These are phyloP conservation scores for Pichia exigua DNA, from an alignment of 805 yeast genomes.

Conservation along the genomic window DNA sequence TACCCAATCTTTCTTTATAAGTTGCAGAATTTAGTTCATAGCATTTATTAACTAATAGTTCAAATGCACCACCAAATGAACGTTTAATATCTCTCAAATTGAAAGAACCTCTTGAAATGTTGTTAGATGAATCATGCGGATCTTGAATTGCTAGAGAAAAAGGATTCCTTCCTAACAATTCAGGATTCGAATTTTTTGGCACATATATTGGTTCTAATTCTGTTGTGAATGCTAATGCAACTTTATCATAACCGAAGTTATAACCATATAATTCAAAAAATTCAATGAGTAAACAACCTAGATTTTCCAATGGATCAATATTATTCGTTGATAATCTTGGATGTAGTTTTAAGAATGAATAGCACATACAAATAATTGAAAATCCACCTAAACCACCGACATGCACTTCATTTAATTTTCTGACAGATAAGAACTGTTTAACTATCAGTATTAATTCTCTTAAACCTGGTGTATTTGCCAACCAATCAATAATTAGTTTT, in stretches of 20 bases:
- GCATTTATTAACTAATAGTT: conserved; percentile 64
- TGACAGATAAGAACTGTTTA: conserved; percentile 74
- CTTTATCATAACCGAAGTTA: conserved; percentile 76
- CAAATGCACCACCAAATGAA: conserved; percentile 86
- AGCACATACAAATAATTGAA: conserved; percentile 80
- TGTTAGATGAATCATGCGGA: conserved; percentile 78
- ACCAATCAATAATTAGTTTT: conserved; percentile 66
- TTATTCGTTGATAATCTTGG: conserved; percentile 65
- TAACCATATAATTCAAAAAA: conserved; percentile 90
- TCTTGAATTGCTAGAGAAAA: conserved; percentile 77
- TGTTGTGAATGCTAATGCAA: conserved; percentile 53
- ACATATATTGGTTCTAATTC: conserved; percentile 53
- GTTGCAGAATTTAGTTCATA: conserved; percentile 61
- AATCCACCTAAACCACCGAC: conserved; percentile 95
- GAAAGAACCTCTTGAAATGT: conserved; percentile 78
- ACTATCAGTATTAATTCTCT: conserved; percentile 75
- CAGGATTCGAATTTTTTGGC: conserved; percentile 37
- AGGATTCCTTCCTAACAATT: conserved; percentile 40
- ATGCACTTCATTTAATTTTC: conserved; percentile 78
- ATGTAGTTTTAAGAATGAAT: conserved; percentile 70
- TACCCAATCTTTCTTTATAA: conserved; percentile 58
- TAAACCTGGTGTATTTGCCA: conserved; percentile 63
- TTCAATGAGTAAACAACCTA: conserved; percentile 82
- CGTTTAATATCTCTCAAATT: conserved; percentile 72
- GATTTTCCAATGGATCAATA: conserved; percentile 61